Percentiles rank a stretch among this genome's conserved stretches.
Conservation (phyloP, 345 rosid genomes). For the Anastatica hierochuntica region DNA sequence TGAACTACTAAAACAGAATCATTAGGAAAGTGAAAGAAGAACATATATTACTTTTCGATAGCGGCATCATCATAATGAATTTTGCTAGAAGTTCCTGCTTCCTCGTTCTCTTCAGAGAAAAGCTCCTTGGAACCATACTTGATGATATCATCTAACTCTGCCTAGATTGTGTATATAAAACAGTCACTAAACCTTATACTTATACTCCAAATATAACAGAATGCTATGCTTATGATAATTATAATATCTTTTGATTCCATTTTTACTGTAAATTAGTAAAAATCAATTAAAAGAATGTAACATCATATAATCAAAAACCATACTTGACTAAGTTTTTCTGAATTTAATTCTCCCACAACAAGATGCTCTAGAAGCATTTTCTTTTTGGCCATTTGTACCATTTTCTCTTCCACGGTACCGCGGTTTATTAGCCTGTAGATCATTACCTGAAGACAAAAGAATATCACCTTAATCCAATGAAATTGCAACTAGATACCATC, state of each 20-base stretch:
- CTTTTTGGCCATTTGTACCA: constrained; percentile 78
- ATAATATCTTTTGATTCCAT: not conserved
- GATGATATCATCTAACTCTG: constrained; percentile 78
- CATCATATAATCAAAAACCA: not conserved
- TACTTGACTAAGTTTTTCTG: constrained; percentile 73
- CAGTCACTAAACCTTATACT: constrained; percentile 1
- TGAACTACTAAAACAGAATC: not conserved
- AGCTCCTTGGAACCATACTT: constrained; percentile 85
- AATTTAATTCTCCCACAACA: constrained; percentile 77
- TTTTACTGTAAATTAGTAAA: not conserved
- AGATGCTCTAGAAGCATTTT: constrained; percentile 95
- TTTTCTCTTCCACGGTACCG: constrained; percentile 73
- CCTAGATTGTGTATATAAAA: constrained; percentile 31
- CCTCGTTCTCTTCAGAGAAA: constrained; percentile 75
- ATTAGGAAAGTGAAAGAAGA: not conserved
- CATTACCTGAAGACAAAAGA: constrained; percentile 54
- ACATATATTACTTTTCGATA: constrained; percentile 54
- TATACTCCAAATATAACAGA: not conserved
- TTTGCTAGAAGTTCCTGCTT: constrained; percentile 72
- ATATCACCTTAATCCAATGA: constrained; percentile 7
- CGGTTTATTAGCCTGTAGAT: constrained; percentile 67
- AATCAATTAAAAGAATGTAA: not conserved
- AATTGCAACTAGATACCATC: not conserved
- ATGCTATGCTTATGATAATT: not conserved
- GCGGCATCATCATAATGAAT: constrained; percentile 82